A percentile compares a stretch with the other conserved stretches of the same genome.
Evolutionary conservation across 2,329 filamentous ascomycete species (phyloP).

Genomic region (Fusarium clavum): DNA sequence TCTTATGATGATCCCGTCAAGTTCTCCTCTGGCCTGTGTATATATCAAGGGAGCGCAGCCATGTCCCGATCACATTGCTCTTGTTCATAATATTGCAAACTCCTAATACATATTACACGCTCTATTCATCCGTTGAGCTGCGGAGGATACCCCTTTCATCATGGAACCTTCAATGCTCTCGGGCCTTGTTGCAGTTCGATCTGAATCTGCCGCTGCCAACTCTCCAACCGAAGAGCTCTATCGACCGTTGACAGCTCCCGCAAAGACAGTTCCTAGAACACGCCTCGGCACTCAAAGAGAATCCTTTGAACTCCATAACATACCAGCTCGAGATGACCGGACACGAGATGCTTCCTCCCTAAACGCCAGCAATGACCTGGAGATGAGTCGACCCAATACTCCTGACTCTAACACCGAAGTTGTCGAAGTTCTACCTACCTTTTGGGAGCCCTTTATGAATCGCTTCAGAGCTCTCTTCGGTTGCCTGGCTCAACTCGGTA

Average conservation of each 20-base stretch:
- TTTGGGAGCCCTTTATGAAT: conserved; percentile 74
- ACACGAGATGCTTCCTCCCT: conserved; percentile 23
- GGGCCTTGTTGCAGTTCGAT: conserved; percentile 50
- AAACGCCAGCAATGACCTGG: conserved; percentile 52
- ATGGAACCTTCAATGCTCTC: conserved; percentile 52
- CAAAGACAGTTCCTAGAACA: conserved; percentile 53
- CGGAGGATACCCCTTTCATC: conserved; percentile 16
- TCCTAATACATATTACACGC: no score
- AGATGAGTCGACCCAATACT: conserved; percentile 65
- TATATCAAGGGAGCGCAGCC: background rate
- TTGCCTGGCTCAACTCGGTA: conserved; percentile 74
- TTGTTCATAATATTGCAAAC: no score
- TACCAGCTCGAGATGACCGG: conserved; percentile 25
- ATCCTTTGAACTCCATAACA: conserved; percentile 47
- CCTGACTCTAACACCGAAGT: conserved; percentile 54
- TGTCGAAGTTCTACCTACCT: conserved; percentile 64
- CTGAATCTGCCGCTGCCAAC: conserved; percentile 43
- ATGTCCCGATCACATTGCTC: background rate
- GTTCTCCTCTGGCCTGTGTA: background rate
- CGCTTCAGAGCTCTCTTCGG: conserved; percentile 73
- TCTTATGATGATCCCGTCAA: background rate
- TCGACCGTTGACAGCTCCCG: conserved; percentile 48
- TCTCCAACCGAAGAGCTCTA: conserved; percentile 36
- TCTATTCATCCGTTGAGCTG: background rate
- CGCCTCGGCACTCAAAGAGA: conserved; percentile 54